A percentile compares a stretch with the other conserved stretches of the same genome.
Evolutionary conservation across 768 basidiomycete species (phyloP).

Genomic region (Cubamyces sp.): DNA sequence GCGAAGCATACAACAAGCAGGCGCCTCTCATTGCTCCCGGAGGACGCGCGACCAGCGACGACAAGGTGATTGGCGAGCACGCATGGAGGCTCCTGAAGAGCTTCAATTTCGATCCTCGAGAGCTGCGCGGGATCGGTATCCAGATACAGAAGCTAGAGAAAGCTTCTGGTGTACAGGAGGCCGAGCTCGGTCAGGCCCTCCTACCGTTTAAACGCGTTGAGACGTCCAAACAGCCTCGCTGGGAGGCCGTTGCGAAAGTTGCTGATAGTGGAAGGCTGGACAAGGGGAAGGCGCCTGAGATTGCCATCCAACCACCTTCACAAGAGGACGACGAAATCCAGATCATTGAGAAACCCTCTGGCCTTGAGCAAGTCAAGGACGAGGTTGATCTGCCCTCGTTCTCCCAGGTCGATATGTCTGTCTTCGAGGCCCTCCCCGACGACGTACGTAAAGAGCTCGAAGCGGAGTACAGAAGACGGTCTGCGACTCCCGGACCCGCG

Average conservation of each 20-base stretch:
- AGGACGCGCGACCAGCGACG: slow-evolving; percentile 75
- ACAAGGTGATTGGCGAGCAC: slow-evolving; percentile 69
- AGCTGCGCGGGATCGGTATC: slow-evolving; percentile 91
- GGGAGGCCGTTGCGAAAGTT: not conserved
- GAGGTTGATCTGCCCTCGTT: slow-evolving; percentile 60
- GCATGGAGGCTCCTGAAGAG: slow-evolving; percentile 76
- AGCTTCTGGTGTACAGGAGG: slow-evolving; percentile 35
- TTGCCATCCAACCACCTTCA: slow-evolving; percentile 40
- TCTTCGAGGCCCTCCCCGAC: slow-evolving; percentile 70
- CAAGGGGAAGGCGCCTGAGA: slow-evolving; percentile 9
- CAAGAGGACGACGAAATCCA: slow-evolving; percentile 32
- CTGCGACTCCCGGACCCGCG: slow-evolving; percentile 47
- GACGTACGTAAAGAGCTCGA: slow-evolving; percentile 74
- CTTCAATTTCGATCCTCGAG: slow-evolving; percentile 79
- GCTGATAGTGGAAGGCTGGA: not conserved
- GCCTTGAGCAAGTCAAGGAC: not conserved
- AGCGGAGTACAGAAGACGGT: slow-evolving; percentile 65
- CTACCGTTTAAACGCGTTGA: slow-evolving; percentile 56
- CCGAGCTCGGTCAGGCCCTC: slow-evolving; percentile 57
- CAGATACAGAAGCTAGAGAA: slow-evolving; percentile 89
- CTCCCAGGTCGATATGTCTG: slow-evolving; percentile 74
- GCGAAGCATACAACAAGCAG: slow-evolving; percentile 82
- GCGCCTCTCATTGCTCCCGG: slow-evolving; percentile 57
- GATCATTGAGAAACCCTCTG: slow-evolving; percentile 17
- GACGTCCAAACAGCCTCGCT: slow-evolving; percentile 3